Conservation (phyloP, 163 green algal genomes). For the Smithsoniella earleae region DNA sequence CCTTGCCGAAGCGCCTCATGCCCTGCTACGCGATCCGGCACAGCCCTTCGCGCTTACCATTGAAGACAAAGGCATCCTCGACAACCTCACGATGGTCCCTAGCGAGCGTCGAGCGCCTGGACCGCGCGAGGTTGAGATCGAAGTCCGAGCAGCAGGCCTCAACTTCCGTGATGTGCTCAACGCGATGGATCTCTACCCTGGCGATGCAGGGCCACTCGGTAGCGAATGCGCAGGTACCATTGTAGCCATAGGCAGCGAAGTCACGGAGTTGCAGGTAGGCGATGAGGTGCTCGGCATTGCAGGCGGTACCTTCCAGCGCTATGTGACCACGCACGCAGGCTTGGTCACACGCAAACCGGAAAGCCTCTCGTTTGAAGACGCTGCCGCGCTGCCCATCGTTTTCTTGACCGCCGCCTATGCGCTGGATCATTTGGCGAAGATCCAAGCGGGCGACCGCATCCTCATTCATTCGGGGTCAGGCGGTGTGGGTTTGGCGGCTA, state of each 20-base stretch:
- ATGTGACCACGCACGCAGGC: constrained; percentile 56
- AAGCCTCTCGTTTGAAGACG: constrained; percentile 46
- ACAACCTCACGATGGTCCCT: too few species aligned
- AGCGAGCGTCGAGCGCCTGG: too few species aligned
- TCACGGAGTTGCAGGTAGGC: constrained; percentile 32
- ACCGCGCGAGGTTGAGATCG: constrained; percentile 36
- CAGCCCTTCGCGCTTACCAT: too few species aligned
- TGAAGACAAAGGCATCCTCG: too few species aligned
- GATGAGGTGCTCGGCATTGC: constrained; percentile 70
- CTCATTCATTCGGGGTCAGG: too few species aligned
- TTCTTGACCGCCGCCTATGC: constrained; percentile 53
- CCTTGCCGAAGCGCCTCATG: too few species aligned
- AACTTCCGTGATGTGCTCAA: constrained; percentile 95
- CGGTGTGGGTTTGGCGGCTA: constrained; percentile 37
- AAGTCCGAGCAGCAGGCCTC: constrained; percentile 69
- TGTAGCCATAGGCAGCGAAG: constrained; percentile 31
- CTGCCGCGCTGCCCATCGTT: constrained; percentile 60
- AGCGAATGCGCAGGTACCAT: constrained; percentile 70
- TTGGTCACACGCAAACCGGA: constrained; percentile 39
- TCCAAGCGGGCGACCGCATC: too few species aligned
- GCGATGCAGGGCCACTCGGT: constrained; percentile 69
- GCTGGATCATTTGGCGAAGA: too few species aligned
- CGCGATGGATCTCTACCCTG: constrained; percentile 75
- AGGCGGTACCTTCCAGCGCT: constrained; percentile 49
- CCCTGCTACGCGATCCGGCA: too few species aligned